Evolutionary conservation across 495 filamentous ascomycete species (phyloP).

Genomic region (Thermochaetoides thermophila): DNA sequence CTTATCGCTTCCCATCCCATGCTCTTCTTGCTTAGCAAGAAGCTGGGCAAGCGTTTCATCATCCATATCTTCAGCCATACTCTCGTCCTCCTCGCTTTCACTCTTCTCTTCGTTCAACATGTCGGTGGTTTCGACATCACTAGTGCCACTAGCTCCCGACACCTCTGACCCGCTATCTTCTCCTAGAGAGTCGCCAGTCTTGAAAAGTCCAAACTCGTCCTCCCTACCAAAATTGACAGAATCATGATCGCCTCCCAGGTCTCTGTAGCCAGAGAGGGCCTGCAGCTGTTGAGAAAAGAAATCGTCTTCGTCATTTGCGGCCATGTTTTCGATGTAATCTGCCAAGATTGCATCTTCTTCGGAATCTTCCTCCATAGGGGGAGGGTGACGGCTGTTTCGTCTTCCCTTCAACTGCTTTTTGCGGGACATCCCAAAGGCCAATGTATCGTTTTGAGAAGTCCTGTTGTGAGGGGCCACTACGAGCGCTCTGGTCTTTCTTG

Average conservation of each 20-base stretch:
- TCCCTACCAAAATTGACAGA: conserved; percentile 13
- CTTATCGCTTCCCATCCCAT: conserved; percentile 44
- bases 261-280: conserved; percentile 21
- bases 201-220: conserved; percentile 1
- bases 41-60: conserved; percentile 47
- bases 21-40: conserved; percentile 50
- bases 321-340: conserved; percentile 70
- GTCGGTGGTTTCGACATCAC: conserved; percentile 18
- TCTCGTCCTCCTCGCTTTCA: conserved; percentile 22
- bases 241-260: conserved; percentile 32
- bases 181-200: conserved; percentile 5
- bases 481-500: too few species aligned
- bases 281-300: conserved; percentile 8
- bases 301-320: conserved; percentile 24
- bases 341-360: conserved; percentile 44
- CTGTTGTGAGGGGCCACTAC: not conserved
- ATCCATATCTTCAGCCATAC: conserved; percentile 22
- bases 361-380: conserved; percentile 10
- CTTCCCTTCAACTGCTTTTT: not conserved
- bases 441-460: not conserved
- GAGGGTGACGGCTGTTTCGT: conserved; percentile 1
- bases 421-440: not conserved
- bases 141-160: conserved; percentile 1
- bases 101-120: conserved; percentile 22
- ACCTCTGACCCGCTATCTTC: conserved; percentile 14